Conservation (phyloP, 2,329 filamentous ascomycete species). For the Zasmidium cellare region DNA sequence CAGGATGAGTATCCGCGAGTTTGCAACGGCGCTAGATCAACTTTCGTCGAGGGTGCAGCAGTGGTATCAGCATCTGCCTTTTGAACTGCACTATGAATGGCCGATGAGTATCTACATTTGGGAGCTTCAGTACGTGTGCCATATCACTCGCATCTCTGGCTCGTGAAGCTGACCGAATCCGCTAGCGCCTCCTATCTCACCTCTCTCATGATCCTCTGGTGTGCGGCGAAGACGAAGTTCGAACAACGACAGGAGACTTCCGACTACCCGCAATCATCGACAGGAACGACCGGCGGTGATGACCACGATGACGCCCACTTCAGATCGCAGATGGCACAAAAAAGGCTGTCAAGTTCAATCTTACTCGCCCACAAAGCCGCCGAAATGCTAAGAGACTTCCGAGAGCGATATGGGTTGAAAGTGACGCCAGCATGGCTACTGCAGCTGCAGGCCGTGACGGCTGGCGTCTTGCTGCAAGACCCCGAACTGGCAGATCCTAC, state of each 20-base stretch:
- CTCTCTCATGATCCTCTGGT: too few relatives aligned
- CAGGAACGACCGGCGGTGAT: too few relatives aligned
- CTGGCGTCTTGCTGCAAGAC: conserved; percentile 11
- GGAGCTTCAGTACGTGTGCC: conserved; percentile 15
- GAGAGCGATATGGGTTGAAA: conserved; percentile 17
- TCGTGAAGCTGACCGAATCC: too few relatives aligned
- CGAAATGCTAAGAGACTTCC: conserved; percentile 12
- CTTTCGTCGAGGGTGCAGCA: conserved; percentile 6
- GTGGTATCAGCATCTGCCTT: conserved; percentile 11
- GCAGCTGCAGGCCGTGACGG: conserved; percentile 13
- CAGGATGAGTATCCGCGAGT: too few relatives aligned
- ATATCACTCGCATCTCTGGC: too few relatives aligned
- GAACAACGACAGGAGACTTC: too few relatives aligned
- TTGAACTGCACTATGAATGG: conserved; percentile 15
- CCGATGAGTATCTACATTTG: conserved; percentile 16
- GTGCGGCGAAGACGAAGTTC: not conserved
- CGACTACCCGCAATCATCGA: too few relatives aligned
- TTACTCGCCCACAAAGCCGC: conserved; percentile 14
- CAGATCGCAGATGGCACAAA: conserved; percentile 2
- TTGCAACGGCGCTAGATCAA: not conserved
- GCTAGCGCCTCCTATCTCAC: too few relatives aligned
- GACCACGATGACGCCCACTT: too few relatives aligned
- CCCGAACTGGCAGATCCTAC: conserved; percentile 3
- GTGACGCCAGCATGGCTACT: conserved; percentile 11
- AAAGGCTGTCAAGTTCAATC: conserved; percentile 5